Evolutionary conservation across 164 flowering plant genomes (phyloP).

Genomic region (Protea cynaroides): DNA sequence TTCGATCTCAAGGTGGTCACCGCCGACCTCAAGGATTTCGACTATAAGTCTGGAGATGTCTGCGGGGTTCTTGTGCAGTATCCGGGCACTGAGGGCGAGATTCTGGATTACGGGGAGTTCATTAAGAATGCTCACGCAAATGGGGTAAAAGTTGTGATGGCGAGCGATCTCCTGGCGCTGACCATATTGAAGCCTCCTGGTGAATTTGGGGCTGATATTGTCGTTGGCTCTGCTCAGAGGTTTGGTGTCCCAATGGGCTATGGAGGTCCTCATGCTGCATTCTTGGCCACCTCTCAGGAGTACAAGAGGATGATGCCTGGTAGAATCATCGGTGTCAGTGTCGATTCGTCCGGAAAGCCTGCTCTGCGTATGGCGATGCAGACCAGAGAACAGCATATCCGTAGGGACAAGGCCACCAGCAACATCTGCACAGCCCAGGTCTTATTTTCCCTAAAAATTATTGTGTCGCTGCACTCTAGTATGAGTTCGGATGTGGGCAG

Average conservation of each 20-base stretch:
- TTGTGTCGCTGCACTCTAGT: too few relatives aligned
- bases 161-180: constrained; percentile 80
- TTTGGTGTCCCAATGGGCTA: constrained; percentile 99
- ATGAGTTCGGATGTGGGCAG: background rate
- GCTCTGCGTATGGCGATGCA: constrained; percentile 99
- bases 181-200: constrained; percentile 97
- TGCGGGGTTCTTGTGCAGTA: constrained; percentile 99
- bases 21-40: constrained; percentile 62
- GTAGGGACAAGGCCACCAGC: constrained; percentile 99
- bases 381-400: constrained; percentile 96
- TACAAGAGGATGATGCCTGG: constrained; percentile 99
- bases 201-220: constrained; percentile 89
- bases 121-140: constrained; percentile 84
- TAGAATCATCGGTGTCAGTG: constrained; percentile 91
- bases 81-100: constrained; percentile 92
- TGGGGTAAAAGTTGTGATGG: constrained; percentile 98
- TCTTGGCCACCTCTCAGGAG: constrained; percentile 94
- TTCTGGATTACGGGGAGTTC: constrained; percentile 84
- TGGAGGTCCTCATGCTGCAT: constrained; percentile 99
- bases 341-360: constrained; percentile 87
- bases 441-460: background rate
- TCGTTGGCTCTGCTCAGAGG: constrained; percentile 91
- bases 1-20: constrained; percentile 73
- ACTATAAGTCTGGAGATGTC: constrained; percentile 79
- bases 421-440: constrained; percentile 99